Conservation (phyloP, 1,284 basidiomycete genomes). For the Phylloboletellus chloephorus region DNA sequence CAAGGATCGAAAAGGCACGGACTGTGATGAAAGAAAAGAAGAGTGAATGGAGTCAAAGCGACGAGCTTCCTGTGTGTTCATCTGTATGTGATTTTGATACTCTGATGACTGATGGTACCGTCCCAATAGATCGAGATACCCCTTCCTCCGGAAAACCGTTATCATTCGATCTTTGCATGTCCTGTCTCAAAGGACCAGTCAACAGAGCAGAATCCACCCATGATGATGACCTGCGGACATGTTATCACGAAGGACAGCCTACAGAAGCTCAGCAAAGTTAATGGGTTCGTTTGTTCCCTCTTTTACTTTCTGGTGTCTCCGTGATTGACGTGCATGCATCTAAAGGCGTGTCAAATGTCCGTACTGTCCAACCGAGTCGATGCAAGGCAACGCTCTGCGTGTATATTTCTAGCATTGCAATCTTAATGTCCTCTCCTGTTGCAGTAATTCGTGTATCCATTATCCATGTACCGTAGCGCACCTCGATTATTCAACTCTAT, state of each 20-base stretch:
- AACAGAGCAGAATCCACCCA: conserved; percentile 89
- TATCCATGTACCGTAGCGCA: conserved; percentile 10
- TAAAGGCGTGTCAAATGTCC: conserved; percentile 80
- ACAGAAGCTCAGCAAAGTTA: conserved; percentile 78
- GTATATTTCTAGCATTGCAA: conserved; percentile 60
- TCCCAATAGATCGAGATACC: conserved; percentile 84
- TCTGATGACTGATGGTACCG: conserved; percentile 6
- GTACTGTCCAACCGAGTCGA: conserved; percentile 80
- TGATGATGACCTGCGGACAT: conserved; percentile 97
- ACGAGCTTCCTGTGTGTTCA: conserved; percentile 75
- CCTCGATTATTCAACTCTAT: not conserved
- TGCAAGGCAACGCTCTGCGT: conserved; percentile 51
- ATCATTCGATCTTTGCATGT: conserved; percentile 96
- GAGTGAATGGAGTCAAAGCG: conserved; percentile 84
- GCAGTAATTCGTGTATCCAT: conserved; percentile 8
- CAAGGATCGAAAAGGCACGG: conserved; percentile 86
- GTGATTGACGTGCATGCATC: conserved; percentile 5
- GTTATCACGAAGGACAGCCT: conserved; percentile 88
- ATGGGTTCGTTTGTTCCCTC: conserved; percentile 68
- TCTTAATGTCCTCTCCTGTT: not conserved
- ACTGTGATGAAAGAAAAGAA: conserved; percentile 90
- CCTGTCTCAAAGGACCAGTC: conserved; percentile 97
- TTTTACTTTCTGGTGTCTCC: not conserved
- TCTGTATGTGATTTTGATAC: not conserved
- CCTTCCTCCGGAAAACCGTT: conserved; percentile 77